Percentiles rank a stretch among this genome's conserved stretches.
These are phyloP conservation scores for Aspergillus carlsbadensis DNA, from an alignment of 495 filamentous ascomycete species.

Conservation along the genomic window DNA sequence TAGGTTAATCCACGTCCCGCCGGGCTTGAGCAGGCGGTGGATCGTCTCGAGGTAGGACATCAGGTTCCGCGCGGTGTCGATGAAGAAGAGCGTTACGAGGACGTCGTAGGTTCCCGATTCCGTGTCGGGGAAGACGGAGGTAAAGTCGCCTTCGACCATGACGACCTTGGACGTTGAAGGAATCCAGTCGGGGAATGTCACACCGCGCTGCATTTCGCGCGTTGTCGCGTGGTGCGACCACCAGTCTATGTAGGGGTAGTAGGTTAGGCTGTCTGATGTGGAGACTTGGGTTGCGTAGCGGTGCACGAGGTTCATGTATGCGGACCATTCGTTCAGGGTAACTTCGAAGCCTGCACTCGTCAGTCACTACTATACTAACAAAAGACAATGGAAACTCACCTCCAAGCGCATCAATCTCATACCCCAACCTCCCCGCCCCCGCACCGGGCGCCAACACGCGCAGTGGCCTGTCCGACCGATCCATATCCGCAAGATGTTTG, in stretches of 20 bases:
- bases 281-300: constrained; percentile 24
- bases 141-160: constrained; percentile 46
- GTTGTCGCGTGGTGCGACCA: constrained; percentile 46
- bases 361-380: not conserved
- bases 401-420: constrained; percentile 35
- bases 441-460: constrained; percentile 42
- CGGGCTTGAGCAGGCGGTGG: constrained; percentile 32
- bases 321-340: constrained; percentile 44
- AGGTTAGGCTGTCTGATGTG: constrained; percentile 8
- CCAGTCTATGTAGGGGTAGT: constrained; percentile 44
- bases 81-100: constrained; percentile 49
- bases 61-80: constrained; percentile 50
- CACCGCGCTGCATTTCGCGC: constrained; percentile 33
- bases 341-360: constrained; percentile 31
- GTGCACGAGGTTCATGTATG: constrained; percentile 41
- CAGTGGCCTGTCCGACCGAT: constrained; percentile 11
- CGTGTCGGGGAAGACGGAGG: constrained; percentile 16
- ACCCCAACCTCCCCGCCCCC: constrained; percentile 42
- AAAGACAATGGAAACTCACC: constrained; percentile 17
- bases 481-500: constrained; percentile 20
- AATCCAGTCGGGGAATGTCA: constrained; percentile 34
- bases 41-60: constrained; percentile 45
- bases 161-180: constrained; percentile 21
- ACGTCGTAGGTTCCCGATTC: constrained; percentile 32
- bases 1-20: constrained; percentile 47